phyloP scores from a whole-genome alignment of 148 eudicot genomes.

The Camellia granthamiana region DNA sequence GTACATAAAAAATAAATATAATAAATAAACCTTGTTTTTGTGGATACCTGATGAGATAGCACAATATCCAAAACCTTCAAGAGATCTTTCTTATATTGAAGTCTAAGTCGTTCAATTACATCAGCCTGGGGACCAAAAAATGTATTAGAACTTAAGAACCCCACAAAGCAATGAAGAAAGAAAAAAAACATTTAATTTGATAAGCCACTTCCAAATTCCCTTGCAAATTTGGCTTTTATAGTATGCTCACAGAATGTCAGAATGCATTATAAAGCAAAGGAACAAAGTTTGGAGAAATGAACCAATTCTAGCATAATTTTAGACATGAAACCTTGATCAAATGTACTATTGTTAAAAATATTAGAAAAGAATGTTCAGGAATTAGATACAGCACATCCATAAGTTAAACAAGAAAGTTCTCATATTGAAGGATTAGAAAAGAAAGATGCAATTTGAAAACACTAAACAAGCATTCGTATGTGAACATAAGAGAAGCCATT shows the following conservation, averaged over 20 bases:
- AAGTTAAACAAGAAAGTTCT: background rate
- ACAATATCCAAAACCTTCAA: conserved; percentile 86
- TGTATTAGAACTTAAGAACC: background rate
- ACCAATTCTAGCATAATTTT: conserved; percentile 7
- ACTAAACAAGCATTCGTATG: background rate
- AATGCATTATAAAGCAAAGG: background rate
- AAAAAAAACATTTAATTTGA: too few relatives aligned
- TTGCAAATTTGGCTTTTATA: too few relatives aligned
- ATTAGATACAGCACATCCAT: background rate
- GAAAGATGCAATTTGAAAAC: background rate
- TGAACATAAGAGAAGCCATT: background rate
- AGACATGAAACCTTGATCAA: background rate
- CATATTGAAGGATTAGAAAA: background rate
- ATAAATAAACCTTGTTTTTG: background rate
- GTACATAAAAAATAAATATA: background rate
- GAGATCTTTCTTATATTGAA: conserved; percentile 85
- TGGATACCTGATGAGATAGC: conserved; percentile 93
- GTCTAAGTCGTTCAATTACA: conserved; percentile 98
- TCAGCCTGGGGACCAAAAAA: conserved; percentile 59
- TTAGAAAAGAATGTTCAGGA: background rate
- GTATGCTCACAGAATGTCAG: background rate
- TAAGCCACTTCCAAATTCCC: too few relatives aligned
- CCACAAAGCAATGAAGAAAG: background rate
- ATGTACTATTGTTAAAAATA: too few relatives aligned
- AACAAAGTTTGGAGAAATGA: background rate